These are phyloP conservation scores for Delonix regia DNA, from an alignment of 306 rosid genomes.

Conservation along the genomic window DNA sequence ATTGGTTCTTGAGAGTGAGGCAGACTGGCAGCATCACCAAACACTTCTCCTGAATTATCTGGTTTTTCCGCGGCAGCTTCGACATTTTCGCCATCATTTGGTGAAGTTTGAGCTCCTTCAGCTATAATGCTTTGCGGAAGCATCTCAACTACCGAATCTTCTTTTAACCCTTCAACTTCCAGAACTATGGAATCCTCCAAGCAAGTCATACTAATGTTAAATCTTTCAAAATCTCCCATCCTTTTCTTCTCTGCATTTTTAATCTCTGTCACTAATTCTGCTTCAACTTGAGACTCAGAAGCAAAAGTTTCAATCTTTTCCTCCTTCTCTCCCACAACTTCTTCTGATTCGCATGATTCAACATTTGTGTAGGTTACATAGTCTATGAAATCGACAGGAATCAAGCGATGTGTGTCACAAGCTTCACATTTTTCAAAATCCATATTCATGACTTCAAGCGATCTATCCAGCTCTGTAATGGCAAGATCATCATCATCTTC, in stretches of 20 bases:
- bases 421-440: constrained; percentile 24
- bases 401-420: constrained; percentile 42
- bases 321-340: constrained; percentile 33
- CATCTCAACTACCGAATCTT: constrained; percentile 33
- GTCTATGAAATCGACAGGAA: constrained; percentile 60
- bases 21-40: constrained; percentile 42
- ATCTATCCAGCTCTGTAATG: constrained; percentile 43
- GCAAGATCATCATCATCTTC: constrained; percentile 22
- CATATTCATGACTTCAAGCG: constrained; percentile 46
- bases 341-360: constrained; percentile 35
- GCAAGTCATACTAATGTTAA: constrained; percentile 18
- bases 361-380: constrained; percentile 43
- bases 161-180: constrained; percentile 36
- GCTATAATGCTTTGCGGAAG: constrained; percentile 27
- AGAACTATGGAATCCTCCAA: constrained; percentile 27
- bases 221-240: constrained; percentile 39
- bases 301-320: constrained; percentile 19
- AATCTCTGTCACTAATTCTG: constrained; percentile 12
- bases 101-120: constrained; percentile 32
- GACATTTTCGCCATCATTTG: constrained; percentile 32
- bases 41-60: constrained; percentile 36
- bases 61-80: constrained; percentile 36
- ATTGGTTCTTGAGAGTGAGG: constrained; percentile 35
- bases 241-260: constrained; percentile 35
- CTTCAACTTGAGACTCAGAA: constrained; percentile 30